Percentiles rank a stretch among this genome's conserved stretches.
These are phyloP conservation scores for Xylariaceae sp. DNA, from an alignment of 2,329 filamentous ascomycete species.

Conservation along the genomic window DNA sequence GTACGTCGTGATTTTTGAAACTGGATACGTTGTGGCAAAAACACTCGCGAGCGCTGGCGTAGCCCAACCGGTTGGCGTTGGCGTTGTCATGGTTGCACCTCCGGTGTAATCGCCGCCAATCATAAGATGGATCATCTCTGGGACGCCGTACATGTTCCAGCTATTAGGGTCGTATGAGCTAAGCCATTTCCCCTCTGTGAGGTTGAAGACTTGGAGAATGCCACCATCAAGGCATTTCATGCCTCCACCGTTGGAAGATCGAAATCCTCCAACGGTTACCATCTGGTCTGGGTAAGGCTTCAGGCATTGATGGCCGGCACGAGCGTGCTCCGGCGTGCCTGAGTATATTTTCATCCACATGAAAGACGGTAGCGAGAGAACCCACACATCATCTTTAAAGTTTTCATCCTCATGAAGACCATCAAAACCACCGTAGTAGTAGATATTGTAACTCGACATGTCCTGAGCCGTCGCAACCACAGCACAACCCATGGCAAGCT, in stretches of 20 bases:
- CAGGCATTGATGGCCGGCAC: constrained; percentile 78
- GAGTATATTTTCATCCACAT: constrained; percentile 70
- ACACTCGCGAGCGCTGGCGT: constrained; percentile 55
- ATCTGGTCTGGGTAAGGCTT: constrained; percentile 81
- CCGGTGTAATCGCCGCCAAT: constrained; percentile 73
- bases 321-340: constrained; percentile 57
- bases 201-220: constrained; percentile 74
- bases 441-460: constrained; percentile 78
- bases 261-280: constrained; percentile 76
- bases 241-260: constrained; percentile 38
- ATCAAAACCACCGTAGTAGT: constrained; percentile 81
- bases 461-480: constrained; percentile 76
- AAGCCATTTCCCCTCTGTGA: constrained; percentile 73
- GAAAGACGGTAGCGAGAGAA: constrained; percentile 80
- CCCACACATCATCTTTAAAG: constrained; percentile 76
- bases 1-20: constrained; percentile 61
- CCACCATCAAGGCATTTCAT: constrained; percentile 56
- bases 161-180: constrained; percentile 70
- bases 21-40: constrained; percentile 63
- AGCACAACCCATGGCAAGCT: constrained; percentile 72
- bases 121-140: constrained; percentile 64
- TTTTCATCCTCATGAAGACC: constrained; percentile 50
- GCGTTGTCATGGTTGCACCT: constrained; percentile 72
- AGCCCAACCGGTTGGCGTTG: constrained; percentile 64
- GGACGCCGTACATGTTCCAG: constrained; percentile 73